Percentiles rank a stretch among this genome's conserved stretches.
phyloP scores from a whole-genome alignment of 306 rosid species.

The Prunus salicina region DNA sequence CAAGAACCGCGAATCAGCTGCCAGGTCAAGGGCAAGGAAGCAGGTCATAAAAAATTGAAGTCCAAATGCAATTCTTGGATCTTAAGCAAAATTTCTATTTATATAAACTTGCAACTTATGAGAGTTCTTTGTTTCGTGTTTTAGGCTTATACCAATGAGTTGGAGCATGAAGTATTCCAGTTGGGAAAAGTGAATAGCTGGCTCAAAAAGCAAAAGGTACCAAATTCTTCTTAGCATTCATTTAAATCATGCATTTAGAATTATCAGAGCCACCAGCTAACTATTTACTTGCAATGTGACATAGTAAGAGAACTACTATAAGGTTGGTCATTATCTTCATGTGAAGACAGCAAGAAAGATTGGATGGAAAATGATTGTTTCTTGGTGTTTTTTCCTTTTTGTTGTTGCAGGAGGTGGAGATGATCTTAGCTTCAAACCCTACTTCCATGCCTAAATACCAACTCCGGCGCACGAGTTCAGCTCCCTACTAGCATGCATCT shows the following conservation, averaged over 20 bases:
- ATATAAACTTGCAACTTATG: neutral
- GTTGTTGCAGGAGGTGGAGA: conserved; percentile 43
- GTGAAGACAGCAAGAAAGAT: neutral
- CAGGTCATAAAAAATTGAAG: conserved; percentile 38
- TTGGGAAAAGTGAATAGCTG: conserved; percentile 29
- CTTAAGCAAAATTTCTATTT: neutral
- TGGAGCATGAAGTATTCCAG: conserved; percentile 37
- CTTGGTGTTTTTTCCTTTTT: neutral
- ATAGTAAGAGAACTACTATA: too few relatives aligned
- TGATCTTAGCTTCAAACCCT: conserved; percentile 20
- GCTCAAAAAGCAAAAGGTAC: conserved; percentile 53
- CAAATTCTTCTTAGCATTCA: too few relatives aligned
- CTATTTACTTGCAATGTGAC: too few relatives aligned
- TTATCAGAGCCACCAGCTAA: too few relatives aligned
- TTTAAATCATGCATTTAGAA: too few relatives aligned
- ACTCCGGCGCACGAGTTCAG: conserved; percentile 35
- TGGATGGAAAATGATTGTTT: neutral
- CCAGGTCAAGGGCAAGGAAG: conserved; percentile 70
- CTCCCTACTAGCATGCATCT: conserved; percentile 13
- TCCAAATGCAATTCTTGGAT: neutral
- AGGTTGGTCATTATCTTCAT: too few relatives aligned
- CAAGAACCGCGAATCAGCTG: conserved; percentile 68
- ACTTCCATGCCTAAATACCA: conserved; percentile 20
- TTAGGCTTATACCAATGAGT: conserved; percentile 46
- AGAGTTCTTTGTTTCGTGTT: conserved; percentile 21